phyloP scores from a whole-genome alignment of 441 rosid genomes.

The Erysimum pusillum region DNA sequence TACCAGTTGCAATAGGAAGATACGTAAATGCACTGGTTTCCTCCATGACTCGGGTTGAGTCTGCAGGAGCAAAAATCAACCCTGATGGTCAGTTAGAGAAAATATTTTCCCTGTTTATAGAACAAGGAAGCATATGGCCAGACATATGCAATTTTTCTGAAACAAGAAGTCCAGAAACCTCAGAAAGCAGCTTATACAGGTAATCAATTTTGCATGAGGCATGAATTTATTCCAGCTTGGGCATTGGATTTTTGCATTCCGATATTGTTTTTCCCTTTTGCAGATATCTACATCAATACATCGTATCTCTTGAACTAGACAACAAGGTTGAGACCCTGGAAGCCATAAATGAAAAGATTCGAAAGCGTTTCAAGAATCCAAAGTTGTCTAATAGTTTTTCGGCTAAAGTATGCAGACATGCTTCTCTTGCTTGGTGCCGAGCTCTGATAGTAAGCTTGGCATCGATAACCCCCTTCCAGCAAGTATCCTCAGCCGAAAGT shows the following conservation, averaged over 20 bases:
- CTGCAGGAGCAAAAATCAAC: conserved; percentile 52
- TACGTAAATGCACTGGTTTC: conserved; percentile 77
- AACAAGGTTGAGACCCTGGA: conserved; percentile 87
- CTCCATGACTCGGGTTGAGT: conserved; percentile 66
- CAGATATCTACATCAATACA: conserved; percentile 84
- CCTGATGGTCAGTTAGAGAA: conserved; percentile 80
- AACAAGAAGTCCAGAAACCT: conserved; percentile 69
- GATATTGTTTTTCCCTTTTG: conserved; percentile 39
- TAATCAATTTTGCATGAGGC: conserved; percentile 47
- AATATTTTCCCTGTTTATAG: conserved; percentile 89
- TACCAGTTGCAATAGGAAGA: conserved; percentile 92
- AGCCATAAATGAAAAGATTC: conserved; percentile 85
- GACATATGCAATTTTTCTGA: conserved; percentile 84
- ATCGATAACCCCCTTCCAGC: conserved; percentile 70
- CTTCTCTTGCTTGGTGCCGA: conserved; percentile 95
- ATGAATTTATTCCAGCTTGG: conserved; percentile 24
- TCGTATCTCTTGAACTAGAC: conserved; percentile 68
- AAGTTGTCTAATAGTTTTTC: conserved; percentile 83
- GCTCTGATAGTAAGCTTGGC: conserved; percentile 81
- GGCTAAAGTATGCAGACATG: conserved; percentile 91
- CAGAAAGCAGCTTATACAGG: conserved; percentile 91
- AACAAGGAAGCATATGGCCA: conserved; percentile 95
- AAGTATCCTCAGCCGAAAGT: conserved; percentile 58
- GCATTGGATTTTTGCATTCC: conserved; percentile 11
- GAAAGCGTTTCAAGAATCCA: conserved; percentile 95